These are phyloP conservation scores for Ceriops decandra DNA, from an alignment of 345 rosid genomes.

Conservation along the genomic window DNA sequence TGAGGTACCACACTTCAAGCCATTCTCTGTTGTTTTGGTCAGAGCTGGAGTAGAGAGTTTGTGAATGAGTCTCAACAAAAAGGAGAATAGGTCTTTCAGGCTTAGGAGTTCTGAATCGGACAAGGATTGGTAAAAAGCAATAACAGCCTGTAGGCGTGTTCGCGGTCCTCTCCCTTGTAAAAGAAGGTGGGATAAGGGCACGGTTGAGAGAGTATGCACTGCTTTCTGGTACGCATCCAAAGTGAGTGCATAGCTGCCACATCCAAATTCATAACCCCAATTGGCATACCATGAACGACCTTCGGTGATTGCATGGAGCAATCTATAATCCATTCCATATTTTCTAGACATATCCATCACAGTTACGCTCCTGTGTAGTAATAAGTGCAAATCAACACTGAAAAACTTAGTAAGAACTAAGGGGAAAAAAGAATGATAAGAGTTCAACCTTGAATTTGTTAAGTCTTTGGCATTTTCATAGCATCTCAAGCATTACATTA, in stretches of 20 bases:
- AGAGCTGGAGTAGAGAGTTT: conserved; percentile 8
- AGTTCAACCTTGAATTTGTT: too few species aligned
- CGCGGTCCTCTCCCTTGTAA: conserved; percentile 40
- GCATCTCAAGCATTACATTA: too few species aligned
- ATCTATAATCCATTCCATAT: conserved; percentile 53
- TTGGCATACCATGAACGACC: conserved; percentile 67
- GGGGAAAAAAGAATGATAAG: too few species aligned
- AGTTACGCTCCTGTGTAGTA: conserved; percentile 42
- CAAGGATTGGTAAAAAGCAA: conserved; percentile 49
- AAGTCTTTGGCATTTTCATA: too few species aligned
- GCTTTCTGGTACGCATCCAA: conserved; percentile 48
- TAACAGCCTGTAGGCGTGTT: conserved; percentile 42
- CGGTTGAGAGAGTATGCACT: conserved; percentile 36
- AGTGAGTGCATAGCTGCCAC: conserved; percentile 61
- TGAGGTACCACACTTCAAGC: neutral
- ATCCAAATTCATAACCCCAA: conserved; percentile 64
- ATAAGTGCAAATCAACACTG: neutral
- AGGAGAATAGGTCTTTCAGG: conserved; percentile 53
- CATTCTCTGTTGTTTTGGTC: conserved; percentile 9
- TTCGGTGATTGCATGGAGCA: conserved; percentile 50
- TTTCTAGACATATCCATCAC: conserved; percentile 80
- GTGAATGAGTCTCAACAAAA: conserved; percentile 39
- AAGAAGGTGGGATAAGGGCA: conserved; percentile 41
- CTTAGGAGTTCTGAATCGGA: conserved; percentile 47
- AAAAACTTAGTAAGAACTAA: neutral